Conservation (phyloP, 106 monocot genomes). For the Triglochin maritima region DNA sequence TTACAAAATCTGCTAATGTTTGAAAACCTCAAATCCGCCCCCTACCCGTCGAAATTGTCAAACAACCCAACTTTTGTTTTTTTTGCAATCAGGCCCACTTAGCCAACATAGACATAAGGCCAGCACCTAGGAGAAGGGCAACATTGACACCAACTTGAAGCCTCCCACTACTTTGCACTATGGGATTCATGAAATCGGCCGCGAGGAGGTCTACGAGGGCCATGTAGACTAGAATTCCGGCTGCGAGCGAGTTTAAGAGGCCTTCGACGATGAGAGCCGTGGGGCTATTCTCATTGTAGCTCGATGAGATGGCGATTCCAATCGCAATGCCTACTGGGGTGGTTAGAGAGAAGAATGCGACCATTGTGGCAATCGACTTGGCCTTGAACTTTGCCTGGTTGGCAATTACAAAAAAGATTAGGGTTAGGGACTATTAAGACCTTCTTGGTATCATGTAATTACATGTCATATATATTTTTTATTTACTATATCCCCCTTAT, state of each 20-base stretch:
- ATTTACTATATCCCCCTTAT: no score
- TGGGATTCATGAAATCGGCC: conserved; percentile 9
- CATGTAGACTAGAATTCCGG: conserved; percentile 16
- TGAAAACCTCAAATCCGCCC: no score
- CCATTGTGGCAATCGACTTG: not conserved
- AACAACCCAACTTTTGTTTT: no score
- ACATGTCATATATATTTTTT: no score
- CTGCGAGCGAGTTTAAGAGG: conserved; percentile 1
- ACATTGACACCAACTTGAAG: conserved; percentile 1
- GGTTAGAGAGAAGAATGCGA: conserved; percentile 8
- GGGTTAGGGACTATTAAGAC: no score
- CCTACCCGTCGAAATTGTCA: no score
- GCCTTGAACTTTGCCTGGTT: conserved; percentile 7
- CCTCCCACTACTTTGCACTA: conserved; percentile 1
- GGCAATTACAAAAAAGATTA: no score
- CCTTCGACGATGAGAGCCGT: conserved; percentile 18
- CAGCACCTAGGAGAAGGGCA: conserved; percentile 3
- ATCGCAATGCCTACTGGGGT: conserved; percentile 11
- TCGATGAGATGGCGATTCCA: conserved; percentile 9
- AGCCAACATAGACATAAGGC: conserved; percentile 12
- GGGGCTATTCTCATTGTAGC: conserved; percentile 13
- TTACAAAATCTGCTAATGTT: no score
- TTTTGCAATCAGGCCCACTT: conserved; percentile 17
- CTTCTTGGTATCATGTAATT: no score
- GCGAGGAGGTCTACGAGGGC: conserved; percentile 15